These are phyloP conservation scores for Cladosporium sp. DNA, from an alignment of 2,329 filamentous ascomycete genomes.

Conservation along the genomic window DNA sequence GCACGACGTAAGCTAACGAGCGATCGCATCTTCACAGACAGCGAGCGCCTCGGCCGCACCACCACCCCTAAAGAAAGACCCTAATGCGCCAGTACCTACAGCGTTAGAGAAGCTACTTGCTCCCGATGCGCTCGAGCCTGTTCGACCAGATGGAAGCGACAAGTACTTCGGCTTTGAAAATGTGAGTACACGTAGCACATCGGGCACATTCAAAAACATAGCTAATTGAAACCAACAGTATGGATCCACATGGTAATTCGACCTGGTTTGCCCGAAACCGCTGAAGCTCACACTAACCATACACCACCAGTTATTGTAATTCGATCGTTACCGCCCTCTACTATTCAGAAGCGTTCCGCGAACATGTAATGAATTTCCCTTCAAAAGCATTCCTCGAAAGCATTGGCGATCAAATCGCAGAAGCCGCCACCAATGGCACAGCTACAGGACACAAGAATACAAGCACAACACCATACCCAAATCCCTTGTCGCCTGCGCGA, in stretches of 20 bases:
- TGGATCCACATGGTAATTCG: constrained; percentile 87
- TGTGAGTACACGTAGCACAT: constrained; percentile 56
- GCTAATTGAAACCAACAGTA: constrained; percentile 60
- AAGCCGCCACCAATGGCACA: constrained; percentile 25
- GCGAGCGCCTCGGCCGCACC: constrained; percentile 48
- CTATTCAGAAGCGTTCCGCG: constrained; percentile 90
- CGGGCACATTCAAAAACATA: constrained; percentile 7
- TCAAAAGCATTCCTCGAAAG: constrained; percentile 68
- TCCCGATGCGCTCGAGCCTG: constrained; percentile 71
- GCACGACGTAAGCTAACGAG: constrained; percentile 20
- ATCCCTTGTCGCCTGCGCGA: constrained; percentile 37
- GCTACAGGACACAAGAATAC: constrained; percentile 38
- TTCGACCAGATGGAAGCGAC: constrained; percentile 86
- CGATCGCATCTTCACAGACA: constrained; percentile 43
- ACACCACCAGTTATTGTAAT: constrained; percentile 79
- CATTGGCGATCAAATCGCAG: constrained; percentile 49
- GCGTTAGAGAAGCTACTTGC: constrained; percentile 74
- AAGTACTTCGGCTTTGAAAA: constrained; percentile 99
- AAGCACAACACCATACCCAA: constrained; percentile 39
- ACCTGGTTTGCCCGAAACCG: constrained; percentile 17
- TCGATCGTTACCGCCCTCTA: constrained; percentile 97
- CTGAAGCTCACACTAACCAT: background rate
- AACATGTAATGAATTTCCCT: constrained; percentile 91
- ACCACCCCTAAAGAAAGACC: constrained; percentile 59
- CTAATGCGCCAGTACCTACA: constrained; percentile 56